Base-by-base conservation (phyloP, 108 stramenopile species). In the Seminavis robusta region DNA sequence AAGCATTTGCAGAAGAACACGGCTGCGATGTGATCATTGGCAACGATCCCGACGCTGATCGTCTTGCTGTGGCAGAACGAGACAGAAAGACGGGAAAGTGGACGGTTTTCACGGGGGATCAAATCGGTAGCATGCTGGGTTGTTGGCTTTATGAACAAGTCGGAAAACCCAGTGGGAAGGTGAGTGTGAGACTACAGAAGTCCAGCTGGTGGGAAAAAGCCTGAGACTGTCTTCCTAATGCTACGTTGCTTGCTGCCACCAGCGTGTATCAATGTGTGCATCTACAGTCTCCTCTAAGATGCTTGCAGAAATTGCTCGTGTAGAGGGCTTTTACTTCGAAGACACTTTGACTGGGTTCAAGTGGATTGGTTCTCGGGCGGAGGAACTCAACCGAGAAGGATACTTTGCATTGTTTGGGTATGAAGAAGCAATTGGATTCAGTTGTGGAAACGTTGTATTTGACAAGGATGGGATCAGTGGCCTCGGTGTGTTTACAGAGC, bases 41-140 rank as follows among this genome's bases (percentile, higher is more conserved):
- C 40, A 99, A 99, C 67, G 98, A 99, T 65, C 98, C 98, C 4
- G 98, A 99, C 71, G 98, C 96, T 3, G 98, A 99, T 82, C 69
- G 98, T 47, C 64, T 99, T 41, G 98, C 95, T 33, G 94, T 94
- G 11, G 95, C 97, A 0, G 98, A 99, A 60, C 66, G 54, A n/a
- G 54, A 65, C 52, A 56, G 63, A 41, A 44, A 67, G 0, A 75
- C 67, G 30, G 82, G 83, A 37, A 65, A 67, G 47, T 99, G 96
- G 96, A 79, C 74, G 13, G 77, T 87, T 5, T 99, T 99, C 73
- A 79, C 83, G 3, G 98, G 98, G 5, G 95, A 99, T 77, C 90
- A 99, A 70, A 97, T 98, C 55, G 98, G 95, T 2, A 57, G 63
- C 11, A 73, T 99, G 66, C 63, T 99, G 44, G 97, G 97, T 0